These are phyloP conservation scores for Nitzschia sp. DNA, from an alignment of 108 stramenopile species.

Conservation along the genomic window DNA sequence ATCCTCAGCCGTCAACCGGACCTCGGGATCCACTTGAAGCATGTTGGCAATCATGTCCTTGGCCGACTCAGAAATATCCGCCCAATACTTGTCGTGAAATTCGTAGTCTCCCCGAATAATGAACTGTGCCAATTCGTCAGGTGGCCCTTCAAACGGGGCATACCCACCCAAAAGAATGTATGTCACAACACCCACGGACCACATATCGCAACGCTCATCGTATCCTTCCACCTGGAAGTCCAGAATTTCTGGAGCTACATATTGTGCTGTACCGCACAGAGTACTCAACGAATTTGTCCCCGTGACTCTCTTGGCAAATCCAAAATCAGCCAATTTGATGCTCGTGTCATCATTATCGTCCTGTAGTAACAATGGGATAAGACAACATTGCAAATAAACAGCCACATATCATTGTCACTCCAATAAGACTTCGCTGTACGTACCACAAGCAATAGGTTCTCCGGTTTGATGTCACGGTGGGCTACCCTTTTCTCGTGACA, in stretches of 20 bases:
- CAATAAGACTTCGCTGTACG: too few species aligned
- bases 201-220: constrained; percentile 81
- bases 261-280: constrained; percentile 66
- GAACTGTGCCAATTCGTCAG: constrained; percentile 52
- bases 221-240: constrained; percentile 52
- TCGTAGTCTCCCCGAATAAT: constrained; percentile 58
- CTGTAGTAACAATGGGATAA: constrained; percentile 17
- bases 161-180: constrained; percentile 92
- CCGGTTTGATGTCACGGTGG: constrained; percentile 87
- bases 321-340: constrained; percentile 98
- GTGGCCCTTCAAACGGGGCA: constrained; percentile 82
- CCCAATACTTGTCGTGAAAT: constrained; percentile 74
- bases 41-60: constrained; percentile 80
- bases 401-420: constrained; percentile 19
- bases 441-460: constrained; percentile 84
- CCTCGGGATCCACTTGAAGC: constrained; percentile 47
- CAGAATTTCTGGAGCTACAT: constrained; percentile 66
- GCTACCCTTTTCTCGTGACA: constrained; percentile 64
- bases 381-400: too few species aligned
- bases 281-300: constrained; percentile 61
- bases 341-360: constrained; percentile 71
- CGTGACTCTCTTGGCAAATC: constrained; percentile 86
- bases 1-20: constrained; percentile 39
- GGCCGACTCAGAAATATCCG: constrained; percentile 65
- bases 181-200: constrained; percentile 91